A percentile compares a stretch with the other conserved stretches of the same genome.
phyloP scores from a whole-genome alignment of 2,329 filamentous ascomycete species.

The Diplodia sapinea region DNA sequence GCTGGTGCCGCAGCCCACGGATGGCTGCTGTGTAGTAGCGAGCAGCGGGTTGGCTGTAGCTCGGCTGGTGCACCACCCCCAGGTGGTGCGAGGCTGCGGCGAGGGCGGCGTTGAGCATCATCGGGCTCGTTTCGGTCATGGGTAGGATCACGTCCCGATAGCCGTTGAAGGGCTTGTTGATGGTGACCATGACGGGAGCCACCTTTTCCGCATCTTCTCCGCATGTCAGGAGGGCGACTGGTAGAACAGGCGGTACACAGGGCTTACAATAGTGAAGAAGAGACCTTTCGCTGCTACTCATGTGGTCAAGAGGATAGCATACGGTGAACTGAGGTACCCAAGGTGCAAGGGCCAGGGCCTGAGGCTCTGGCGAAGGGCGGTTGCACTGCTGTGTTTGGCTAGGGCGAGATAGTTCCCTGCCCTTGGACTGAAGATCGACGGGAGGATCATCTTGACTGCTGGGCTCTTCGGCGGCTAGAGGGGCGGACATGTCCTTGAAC shows the following conservation, averaged over 20 bases:
- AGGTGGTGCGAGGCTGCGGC: background rate
- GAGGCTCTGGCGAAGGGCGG: background rate
- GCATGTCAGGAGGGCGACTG: background rate
- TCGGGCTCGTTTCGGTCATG: background rate
- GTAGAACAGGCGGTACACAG: background rate
- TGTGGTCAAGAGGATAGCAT: background rate
- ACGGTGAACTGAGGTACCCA: background rate
- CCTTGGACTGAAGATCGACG: background rate
- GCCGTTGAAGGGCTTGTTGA: constrained; percentile 5
- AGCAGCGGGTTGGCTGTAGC: background rate
- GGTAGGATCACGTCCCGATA: background rate
- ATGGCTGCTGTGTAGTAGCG: background rate
- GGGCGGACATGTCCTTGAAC: constrained; percentile 1
- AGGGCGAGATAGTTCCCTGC: background rate
- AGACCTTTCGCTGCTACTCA: background rate
- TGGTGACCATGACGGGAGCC: background rate
- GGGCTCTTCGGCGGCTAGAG: background rate
- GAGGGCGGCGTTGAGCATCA: constrained; percentile 2
- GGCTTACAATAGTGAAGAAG: background rate
- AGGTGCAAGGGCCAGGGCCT: background rate
- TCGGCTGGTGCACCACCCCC: background rate
- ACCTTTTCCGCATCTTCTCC: background rate
- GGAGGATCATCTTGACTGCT: background rate
- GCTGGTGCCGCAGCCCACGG: background rate
- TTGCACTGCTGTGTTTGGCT: background rate